Evolutionary conservation across 1,284 basidiomycete species (phyloP).

Genomic region (Coniferiporia weirii): DNA sequence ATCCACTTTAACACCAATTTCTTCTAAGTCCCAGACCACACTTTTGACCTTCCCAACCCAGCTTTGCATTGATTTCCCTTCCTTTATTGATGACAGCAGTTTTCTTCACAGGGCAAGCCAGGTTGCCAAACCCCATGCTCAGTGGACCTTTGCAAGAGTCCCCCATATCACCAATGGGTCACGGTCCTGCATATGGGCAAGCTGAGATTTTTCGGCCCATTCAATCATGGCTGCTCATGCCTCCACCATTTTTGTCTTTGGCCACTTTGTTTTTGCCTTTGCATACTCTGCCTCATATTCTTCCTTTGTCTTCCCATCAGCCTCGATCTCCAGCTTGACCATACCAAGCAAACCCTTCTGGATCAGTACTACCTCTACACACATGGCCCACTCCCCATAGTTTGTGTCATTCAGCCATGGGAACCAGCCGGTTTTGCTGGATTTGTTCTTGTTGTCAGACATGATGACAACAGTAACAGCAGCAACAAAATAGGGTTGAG

Average conservation of each 20-base stretch:
- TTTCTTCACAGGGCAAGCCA: background rate
- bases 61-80: background rate
- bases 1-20: background rate
- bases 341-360: background rate
- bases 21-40: background rate
- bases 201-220: background rate
- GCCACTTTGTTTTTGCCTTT: background rate
- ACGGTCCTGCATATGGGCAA: background rate
- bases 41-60: background rate
- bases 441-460: background rate
- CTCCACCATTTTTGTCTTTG: background rate
- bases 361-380: background rate
- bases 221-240: background rate
- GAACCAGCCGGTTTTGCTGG: background rate
- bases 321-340: background rate
- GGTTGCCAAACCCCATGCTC: slow-evolving; percentile 9
- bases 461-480: background rate
- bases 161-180: slow-evolving; percentile 12
- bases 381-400: background rate
- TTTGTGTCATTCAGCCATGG: background rate
- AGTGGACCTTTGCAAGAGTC: slow-evolving; percentile 2
- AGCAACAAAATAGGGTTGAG: background rate
- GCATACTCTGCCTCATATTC: background rate
- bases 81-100: background rate
- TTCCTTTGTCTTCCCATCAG: background rate